phyloP scores from a whole-genome alignment of 768 basidiomycete genomes.

The Hirschioporus abietinus region DNA sequence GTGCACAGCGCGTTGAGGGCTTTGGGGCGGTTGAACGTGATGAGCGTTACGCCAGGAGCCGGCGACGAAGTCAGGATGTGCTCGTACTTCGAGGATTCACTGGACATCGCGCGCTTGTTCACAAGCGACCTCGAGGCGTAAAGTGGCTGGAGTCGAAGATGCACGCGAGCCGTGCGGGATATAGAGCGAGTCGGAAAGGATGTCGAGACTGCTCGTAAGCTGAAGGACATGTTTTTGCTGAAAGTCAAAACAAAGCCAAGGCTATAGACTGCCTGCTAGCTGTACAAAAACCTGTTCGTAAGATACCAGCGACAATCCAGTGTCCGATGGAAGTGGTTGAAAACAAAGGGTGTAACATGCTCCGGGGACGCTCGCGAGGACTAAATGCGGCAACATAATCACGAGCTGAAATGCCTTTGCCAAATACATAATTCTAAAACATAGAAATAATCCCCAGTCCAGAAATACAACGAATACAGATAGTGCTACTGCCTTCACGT shows the following conservation, averaged over 20 bases:
- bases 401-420: too few species aligned
- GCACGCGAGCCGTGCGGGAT: slow-evolving; percentile 6
- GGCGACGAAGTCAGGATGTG: slow-evolving; percentile 68
- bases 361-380: too few species aligned
- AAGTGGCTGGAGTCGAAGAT: slow-evolving; percentile 1
- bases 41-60: slow-evolving; percentile 63
- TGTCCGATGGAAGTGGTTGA: too few species aligned
- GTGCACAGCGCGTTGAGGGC: slow-evolving; percentile 84
- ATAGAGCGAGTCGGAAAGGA: not conserved
- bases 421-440: too few species aligned
- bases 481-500: too few species aligned
- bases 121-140: not conserved
- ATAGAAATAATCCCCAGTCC: too few species aligned
- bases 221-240: not conserved
- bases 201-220: not conserved
- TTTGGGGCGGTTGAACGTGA: slow-evolving; percentile 87
- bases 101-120: slow-evolving; percentile 46
- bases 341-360: too few species aligned
- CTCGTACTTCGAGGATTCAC: slow-evolving; percentile 40
- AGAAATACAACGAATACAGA: too few species aligned
- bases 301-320: too few species aligned
- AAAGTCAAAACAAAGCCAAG: not conserved
- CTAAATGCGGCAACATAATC: too few species aligned
- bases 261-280: too few species aligned
- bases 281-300: too few species aligned